Conservation (phyloP, 1,139 yeast species). For the Saccharomyces hybrid region DNA sequence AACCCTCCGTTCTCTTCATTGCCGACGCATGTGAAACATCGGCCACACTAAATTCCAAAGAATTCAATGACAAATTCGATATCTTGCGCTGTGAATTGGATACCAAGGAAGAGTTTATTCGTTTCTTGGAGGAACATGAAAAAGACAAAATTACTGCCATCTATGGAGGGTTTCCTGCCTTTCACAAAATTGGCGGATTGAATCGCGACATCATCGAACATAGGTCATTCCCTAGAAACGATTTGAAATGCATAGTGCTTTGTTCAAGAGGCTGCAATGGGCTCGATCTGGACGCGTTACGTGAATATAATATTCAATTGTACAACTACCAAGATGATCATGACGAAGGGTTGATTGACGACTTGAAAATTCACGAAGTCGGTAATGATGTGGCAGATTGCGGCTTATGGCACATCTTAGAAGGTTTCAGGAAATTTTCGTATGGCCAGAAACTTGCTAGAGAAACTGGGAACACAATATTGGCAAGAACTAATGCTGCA, state of each 20-base stretch:
- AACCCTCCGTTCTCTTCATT: no score
- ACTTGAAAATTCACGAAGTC: constrained; percentile 16
- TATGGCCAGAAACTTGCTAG: constrained; percentile 35
- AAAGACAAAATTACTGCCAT: constrained; percentile 19
- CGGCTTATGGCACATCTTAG: constrained; percentile 57
- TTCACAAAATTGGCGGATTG: constrained; percentile 25
- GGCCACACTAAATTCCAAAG: no score
- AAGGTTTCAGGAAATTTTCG: constrained; percentile 51
- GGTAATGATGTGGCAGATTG: constrained; percentile 69
- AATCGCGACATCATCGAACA: constrained; percentile 20
- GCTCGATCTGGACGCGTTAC: constrained; percentile 20
- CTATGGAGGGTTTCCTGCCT: constrained; percentile 28
- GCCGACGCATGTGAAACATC: no score
- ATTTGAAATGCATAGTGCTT: constrained; percentile 21
- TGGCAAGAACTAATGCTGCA: constrained; percentile 25
- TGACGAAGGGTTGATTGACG: constrained; percentile 3
- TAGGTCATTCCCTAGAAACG: constrained; percentile 16
- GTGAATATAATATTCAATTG: constrained; percentile 16
- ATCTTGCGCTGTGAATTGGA: no score
- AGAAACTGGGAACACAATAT: constrained; percentile 35
- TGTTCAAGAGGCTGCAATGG: constrained; percentile 29
- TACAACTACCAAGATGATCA: constrained; percentile 23
- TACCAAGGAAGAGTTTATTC: no score
- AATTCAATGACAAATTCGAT: no score
- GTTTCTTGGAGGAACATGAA: constrained; percentile 10